Evolutionary conservation across 805 yeast genomes (phyloP).

Genomic region (Candida boleticola): DNA sequence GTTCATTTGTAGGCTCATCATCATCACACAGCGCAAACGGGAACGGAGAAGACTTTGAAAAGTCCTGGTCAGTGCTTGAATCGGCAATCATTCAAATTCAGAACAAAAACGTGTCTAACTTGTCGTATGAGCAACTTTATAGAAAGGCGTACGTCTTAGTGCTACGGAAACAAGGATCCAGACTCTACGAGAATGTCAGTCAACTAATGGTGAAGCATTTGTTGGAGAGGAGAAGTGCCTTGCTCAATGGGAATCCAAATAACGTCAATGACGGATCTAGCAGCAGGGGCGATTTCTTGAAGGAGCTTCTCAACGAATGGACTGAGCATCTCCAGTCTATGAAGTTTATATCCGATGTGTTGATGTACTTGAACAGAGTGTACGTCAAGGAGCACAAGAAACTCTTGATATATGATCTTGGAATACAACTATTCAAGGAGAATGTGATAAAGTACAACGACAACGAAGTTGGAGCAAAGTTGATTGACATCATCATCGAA

Average conservation of each 20-base stretch:
- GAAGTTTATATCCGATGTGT: conserved; percentile 77
- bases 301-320: conserved; percentile 52
- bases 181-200: conserved; percentile 61
- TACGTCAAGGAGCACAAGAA: conserved; percentile 69
- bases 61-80: conserved; percentile 63
- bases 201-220: conserved; percentile 48
- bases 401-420: conserved; percentile 69
- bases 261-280: neutral
- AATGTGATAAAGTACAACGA: conserved; percentile 51
- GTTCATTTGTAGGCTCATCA: conserved; percentile 16
- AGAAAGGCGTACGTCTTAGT: conserved; percentile 77
- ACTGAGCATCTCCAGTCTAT: conserved; percentile 67
- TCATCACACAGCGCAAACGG: conserved; percentile 24
- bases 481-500: conserved; percentile 49
- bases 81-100: conserved; percentile 73
- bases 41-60: conserved; percentile 52
- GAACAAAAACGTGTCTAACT: conserved; percentile 63
- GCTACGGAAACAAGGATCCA: conserved; percentile 63
- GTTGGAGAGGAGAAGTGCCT: conserved; percentile 14
- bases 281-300: conserved; percentile 26
- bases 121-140: conserved; percentile 82
- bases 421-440: conserved; percentile 65
- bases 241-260: conserved; percentile 15
- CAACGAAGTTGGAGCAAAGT: conserved; percentile 48
- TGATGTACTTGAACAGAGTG: conserved; percentile 84